Evolutionary conservation across 352 stramenopile species (phyloP), one percentile per base, ranked within the genome.

Genomic region (Achlya hypogyna): DNA sequence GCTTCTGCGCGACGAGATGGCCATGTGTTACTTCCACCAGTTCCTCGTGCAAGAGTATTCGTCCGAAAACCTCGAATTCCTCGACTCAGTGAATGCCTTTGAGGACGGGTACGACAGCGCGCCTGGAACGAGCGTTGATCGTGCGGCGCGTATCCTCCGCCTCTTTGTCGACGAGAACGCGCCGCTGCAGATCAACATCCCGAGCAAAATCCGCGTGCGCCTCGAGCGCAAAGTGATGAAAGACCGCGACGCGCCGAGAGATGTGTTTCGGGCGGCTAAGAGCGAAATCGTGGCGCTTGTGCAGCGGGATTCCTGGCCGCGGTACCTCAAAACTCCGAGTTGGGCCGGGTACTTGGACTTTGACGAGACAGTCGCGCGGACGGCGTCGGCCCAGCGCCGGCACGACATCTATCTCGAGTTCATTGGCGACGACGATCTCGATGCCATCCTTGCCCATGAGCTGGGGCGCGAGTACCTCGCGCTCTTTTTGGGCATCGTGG

Each of bases 31-130:
- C 35, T 64, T 64, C 28, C 54, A 64, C 40, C 54, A 51, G 5
- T 64, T 64, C 16, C 54, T 64, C 35, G 54, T 64, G 1, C 54
- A 64, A 52, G 54, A 64, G n/a, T 64, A 64, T 23, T 64, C 54
- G 23, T 64, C 54, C 54, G 54, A 64, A 27, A 64, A 64, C 40
- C 54, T 64, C 34, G 54, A 64, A 29, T 64, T 64, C 22, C 32
- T 64, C 34, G 54, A 64, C 20, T 51, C 35, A 0, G 54, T 64
- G 6, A 52, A 51, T n/a, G 18, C 10, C 12, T 23, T 38, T 20
- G 20, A 38, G 6, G n/a, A 20, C 25, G 52, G 52, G 35, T 45
- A 45, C 38, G 38, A 45, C 38, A 45, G 2, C 2, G 14, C n/a
- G 2, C n/a, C 38, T 10, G 38, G 38, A 18, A 45, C 6, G 38